Conservation (phyloP, 768 basidiomycete species). For the Leccinum pellstonianum region DNA sequence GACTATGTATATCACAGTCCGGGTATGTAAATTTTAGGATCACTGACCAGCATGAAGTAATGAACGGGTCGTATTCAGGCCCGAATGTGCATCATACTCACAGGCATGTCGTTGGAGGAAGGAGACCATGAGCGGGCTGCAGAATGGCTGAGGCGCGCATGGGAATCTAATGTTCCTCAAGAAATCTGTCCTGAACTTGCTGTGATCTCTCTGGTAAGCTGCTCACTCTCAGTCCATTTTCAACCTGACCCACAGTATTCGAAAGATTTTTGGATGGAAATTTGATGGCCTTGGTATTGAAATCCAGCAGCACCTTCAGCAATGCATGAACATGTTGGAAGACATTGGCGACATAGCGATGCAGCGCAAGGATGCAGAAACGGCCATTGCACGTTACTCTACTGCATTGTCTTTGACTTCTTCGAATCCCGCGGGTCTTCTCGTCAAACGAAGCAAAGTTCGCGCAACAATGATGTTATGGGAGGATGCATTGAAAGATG, state of each 20-base stretch:
- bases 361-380: background rate
- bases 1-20: background rate
- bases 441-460: slow-evolving; percentile 12
- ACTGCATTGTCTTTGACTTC: background rate
- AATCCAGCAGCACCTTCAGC: background rate
- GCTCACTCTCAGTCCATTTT: fast-evolving
- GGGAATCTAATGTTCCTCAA: background rate
- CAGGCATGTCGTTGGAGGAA: background rate
- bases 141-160: background rate
- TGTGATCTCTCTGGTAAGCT: slow-evolving; percentile 12
- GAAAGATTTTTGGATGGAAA: slow-evolving; percentile 14
- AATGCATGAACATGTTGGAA: background rate
- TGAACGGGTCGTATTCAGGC: background rate
- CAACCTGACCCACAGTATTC: background rate
- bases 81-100: slow-evolving; percentile 7
- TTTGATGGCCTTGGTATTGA: slow-evolving; percentile 3
- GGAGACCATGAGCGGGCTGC: background rate
- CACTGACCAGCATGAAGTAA: too few relatives aligned
- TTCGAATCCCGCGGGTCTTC: background rate
- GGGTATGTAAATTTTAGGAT: background rate
- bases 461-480: background rate
- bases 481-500: slow-evolving; percentile 12
- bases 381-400: slow-evolving; percentile 1
- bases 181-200: background rate
- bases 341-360: background rate